A percentile compares a stretch with the other conserved stretches of the same genome.
Conservation (phyloP, 2,329 filamentous ascomycete species). For the Albifimbria verrucaria region DNA sequence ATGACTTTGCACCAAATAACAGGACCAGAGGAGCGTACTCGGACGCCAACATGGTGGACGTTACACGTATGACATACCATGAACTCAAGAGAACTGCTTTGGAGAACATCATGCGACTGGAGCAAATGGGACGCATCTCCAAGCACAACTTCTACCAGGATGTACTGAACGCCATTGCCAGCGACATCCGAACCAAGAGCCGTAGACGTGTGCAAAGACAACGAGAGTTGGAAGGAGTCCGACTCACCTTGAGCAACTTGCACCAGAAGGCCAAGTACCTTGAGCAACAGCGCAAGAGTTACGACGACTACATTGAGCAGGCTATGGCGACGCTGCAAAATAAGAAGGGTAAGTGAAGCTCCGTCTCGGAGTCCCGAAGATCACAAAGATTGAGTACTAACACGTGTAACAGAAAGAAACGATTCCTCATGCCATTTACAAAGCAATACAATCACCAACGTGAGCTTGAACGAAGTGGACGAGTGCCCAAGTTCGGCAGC, state of each 20-base stretch:
- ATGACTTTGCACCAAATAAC: slow-evolving; percentile 69
- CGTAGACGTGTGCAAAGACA: slow-evolving; percentile 87
- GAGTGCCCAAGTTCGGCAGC: slow-evolving; percentile 94
- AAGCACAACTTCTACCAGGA: slow-evolving; percentile 93
- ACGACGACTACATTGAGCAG: slow-evolving; percentile 99
- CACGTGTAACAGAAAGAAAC: slow-evolving; percentile 66
- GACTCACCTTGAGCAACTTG: slow-evolving; percentile 69
- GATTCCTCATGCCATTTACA: slow-evolving; percentile 92
- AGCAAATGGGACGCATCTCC: slow-evolving; percentile 85
- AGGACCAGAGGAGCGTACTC: slow-evolving; percentile 82
- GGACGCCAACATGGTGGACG: slow-evolving; percentile 83
- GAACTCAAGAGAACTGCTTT: slow-evolving; percentile 90
- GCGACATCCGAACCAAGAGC: slow-evolving; percentile 97
- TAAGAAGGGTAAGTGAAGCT: slow-evolving; percentile 69
- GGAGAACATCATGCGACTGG: slow-evolving; percentile 88
- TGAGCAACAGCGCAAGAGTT: slow-evolving; percentile 92
- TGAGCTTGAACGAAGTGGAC: slow-evolving; percentile 86
- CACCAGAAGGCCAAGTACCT: slow-evolving; percentile 88
- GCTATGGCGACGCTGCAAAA: slow-evolving; percentile 96
- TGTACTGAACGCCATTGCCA: slow-evolving; percentile 92
- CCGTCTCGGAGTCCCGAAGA: not conserved
- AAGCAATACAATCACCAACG: slow-evolving; percentile 99
- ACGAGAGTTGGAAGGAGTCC: slow-evolving; percentile 82
- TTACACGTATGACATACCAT: slow-evolving; percentile 84
- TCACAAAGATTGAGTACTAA: slow-evolving; percentile 10